A percentile compares a stretch with the other conserved stretches of the same genome.
phyloP scores from a whole-genome alignment of 1,139 yeast species.

The Taphrina confusa region DNA sequence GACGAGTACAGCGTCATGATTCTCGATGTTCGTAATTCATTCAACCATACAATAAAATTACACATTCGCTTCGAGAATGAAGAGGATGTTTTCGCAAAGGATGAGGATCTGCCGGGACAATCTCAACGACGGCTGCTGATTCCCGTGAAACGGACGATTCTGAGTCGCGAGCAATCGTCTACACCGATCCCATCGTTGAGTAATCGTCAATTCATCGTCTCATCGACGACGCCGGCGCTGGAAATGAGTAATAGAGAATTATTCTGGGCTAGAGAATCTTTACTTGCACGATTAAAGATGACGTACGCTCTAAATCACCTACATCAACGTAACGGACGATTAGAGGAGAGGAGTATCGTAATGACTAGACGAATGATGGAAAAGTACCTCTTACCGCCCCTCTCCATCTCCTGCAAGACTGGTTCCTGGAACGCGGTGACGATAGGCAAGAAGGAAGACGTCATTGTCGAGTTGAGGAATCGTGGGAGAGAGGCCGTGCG shows the following conservation, averaged over 20 bases:
- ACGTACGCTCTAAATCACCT: constrained; percentile 54
- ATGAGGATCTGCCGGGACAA: constrained; percentile 41
- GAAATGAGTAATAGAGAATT: constrained; percentile 55
- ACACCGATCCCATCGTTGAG: constrained; percentile 72
- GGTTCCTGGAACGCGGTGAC: background rate
- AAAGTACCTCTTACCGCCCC: constrained; percentile 7
- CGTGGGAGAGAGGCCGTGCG: background rate
- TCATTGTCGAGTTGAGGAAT: background rate
- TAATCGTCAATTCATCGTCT: constrained; percentile 69
- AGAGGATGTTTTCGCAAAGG: constrained; percentile 39
- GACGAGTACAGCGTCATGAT: constrained; percentile 62
- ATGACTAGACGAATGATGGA: constrained; percentile 18
- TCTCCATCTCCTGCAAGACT: background rate
- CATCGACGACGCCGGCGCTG: constrained; percentile 46
- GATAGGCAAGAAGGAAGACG: background rate
- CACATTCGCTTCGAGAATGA: constrained; percentile 38
- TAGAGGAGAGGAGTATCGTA: background rate
- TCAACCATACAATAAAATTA: constrained; percentile 53
- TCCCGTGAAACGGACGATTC: constrained; percentile 62
- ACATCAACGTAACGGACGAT: background rate
- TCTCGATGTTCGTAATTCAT: constrained; percentile 69
- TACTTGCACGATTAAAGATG: constrained; percentile 63
- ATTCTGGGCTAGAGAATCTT: constrained; percentile 77
- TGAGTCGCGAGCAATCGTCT: constrained; percentile 52
- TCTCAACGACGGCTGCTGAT: constrained; percentile 61